These are phyloP conservation scores for Pelargonium australe DNA, from an alignment of 441 rosid genomes.

Conservation along the genomic window DNA sequence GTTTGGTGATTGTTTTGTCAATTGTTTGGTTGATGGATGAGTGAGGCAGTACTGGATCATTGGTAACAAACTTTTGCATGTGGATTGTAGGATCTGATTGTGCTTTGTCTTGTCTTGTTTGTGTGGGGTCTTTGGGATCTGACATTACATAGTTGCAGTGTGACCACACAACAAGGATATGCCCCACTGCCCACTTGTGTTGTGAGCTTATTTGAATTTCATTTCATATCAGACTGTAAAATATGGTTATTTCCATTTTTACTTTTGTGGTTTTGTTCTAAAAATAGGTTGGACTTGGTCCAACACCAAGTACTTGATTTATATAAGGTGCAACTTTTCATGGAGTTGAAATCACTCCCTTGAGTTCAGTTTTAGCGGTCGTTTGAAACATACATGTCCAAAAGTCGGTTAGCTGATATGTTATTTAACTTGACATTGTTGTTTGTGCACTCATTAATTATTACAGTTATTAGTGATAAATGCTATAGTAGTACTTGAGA, in stretches of 20 bases:
- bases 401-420: too few relatives aligned
- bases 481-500: too few relatives aligned
- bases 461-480: too few relatives aligned
- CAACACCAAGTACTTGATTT: too few relatives aligned
- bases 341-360: too few relatives aligned
- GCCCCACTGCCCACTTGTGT: background rate
- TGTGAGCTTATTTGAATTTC: too few relatives aligned
- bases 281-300: too few relatives aligned
- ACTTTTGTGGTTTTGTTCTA: background rate
- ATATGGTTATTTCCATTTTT: background rate
- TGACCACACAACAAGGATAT: background rate
- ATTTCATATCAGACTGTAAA: background rate
- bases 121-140: constrained; percentile 13
- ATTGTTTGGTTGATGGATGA: constrained; percentile 15
- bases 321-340: too few relatives aligned
- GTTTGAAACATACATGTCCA: too few relatives aligned
- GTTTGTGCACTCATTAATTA: too few relatives aligned
- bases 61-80: constrained; percentile 21
- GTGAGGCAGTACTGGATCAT: constrained; percentile 6
- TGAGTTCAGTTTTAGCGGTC: too few relatives aligned
- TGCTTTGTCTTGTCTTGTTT: constrained; percentile 11
- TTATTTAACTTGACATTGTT: too few relatives aligned
- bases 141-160: constrained; percentile 12
- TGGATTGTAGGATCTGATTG: constrained; percentile 12
- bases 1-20: constrained; percentile 6